Evolutionary conservation across 129 eudicot species (phyloP).

Genomic region (Pittosporum tobira): DNA sequence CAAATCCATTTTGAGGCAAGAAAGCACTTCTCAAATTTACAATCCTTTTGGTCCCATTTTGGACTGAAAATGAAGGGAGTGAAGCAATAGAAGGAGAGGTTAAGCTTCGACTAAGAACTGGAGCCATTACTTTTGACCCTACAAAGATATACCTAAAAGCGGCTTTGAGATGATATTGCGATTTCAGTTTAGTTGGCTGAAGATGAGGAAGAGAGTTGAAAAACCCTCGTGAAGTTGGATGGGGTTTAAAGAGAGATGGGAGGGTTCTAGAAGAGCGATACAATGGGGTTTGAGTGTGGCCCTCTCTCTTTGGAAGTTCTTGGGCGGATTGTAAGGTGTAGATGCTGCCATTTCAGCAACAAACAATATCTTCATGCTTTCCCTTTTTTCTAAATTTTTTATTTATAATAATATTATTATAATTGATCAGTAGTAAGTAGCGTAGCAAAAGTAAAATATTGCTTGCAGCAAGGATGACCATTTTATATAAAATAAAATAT

Average conservation of each 20-base stretch:
- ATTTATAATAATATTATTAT: not conserved
- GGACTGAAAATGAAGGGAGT: constrained; percentile 39
- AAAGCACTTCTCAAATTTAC: constrained; percentile 36
- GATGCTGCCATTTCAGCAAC: constrained; percentile 50
- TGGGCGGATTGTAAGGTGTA: constrained; percentile 42
- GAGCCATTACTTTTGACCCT: constrained; percentile 40
- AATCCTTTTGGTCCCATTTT: constrained; percentile 22
- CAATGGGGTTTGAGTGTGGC: not conserved
- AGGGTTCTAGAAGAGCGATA: constrained; percentile 55
- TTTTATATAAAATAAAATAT: too few relatives aligned
- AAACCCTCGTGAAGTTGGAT: constrained; percentile 28
- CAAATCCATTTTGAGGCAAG: constrained; percentile 38
- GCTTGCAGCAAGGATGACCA: too few relatives aligned
- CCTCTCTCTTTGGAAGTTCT: constrained; percentile 27
- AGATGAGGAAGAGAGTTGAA: constrained; percentile 12
- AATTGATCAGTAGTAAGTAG: too few relatives aligned
- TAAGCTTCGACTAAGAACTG: constrained; percentile 60
- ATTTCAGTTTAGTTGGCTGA: constrained; percentile 5
- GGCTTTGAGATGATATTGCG: constrained; percentile 1
- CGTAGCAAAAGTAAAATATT: too few relatives aligned
- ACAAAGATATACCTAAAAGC: constrained; percentile 9
- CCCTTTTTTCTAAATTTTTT: not conserved
- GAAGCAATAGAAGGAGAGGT: constrained; percentile 52
- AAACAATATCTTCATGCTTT: constrained; percentile 36
- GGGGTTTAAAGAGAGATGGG: constrained; percentile 50